phyloP scores from a whole-genome alignment of 1,284 basidiomycete genomes.

The Anthracocystis setariae region DNA sequence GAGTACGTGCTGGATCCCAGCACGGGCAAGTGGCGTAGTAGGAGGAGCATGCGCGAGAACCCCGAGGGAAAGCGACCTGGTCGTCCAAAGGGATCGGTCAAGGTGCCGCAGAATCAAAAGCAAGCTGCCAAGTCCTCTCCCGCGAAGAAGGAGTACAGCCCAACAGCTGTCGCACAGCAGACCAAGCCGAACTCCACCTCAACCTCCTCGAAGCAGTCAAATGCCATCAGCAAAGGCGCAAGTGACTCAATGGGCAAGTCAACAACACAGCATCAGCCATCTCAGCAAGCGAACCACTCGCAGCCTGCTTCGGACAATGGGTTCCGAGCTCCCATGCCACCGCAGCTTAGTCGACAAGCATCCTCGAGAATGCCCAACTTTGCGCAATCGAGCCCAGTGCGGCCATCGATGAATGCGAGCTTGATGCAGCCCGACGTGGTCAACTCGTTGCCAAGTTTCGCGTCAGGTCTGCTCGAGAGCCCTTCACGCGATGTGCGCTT shows the following conservation, averaged over 20 bases:
- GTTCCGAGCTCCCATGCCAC: constrained; percentile 24
- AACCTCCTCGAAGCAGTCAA: constrained; percentile 10
- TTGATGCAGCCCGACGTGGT: constrained; percentile 33
- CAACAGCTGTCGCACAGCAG: constrained; percentile 2
- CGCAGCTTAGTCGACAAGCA: constrained; percentile 13
- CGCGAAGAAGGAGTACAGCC: constrained; percentile 9
- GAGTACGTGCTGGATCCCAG: constrained; percentile 41
- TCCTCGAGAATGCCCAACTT: constrained; percentile 26
- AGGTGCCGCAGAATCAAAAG: constrained; percentile 22
- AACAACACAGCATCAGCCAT: neutral
- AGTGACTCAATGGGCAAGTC: neutral
- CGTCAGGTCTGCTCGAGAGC: constrained; percentile 25
- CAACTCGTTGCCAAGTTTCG: constrained; percentile 18
- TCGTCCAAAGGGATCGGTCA: constrained; percentile 48
- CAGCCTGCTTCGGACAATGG: neutral
- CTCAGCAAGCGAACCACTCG: neutral
- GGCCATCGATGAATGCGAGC: constrained; percentile 33
- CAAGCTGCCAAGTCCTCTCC: constrained; percentile 16
- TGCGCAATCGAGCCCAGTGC: constrained; percentile 52
- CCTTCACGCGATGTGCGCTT: constrained; percentile 47
- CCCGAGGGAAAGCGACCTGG: constrained; percentile 46
- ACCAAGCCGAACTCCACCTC: neutral
- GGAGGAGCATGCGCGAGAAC: constrained; percentile 55
- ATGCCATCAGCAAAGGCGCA: constrained; percentile 6
- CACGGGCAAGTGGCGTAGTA: constrained; percentile 51